Evolutionary conservation across 129 eudicot species (phyloP).

Genomic region (Artemisia annua): DNA sequence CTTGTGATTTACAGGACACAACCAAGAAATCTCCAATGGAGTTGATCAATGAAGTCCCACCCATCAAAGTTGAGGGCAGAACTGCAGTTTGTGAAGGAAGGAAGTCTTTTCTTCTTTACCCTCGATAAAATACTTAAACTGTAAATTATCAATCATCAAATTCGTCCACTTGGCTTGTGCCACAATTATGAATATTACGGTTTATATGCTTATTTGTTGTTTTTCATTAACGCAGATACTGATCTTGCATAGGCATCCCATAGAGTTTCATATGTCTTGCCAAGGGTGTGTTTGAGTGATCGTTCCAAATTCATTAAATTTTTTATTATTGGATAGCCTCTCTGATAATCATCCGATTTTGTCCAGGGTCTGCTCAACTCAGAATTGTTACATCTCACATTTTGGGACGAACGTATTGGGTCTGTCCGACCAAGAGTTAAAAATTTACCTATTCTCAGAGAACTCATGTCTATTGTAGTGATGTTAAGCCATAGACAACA

Average conservation of each 20-base stretch:
- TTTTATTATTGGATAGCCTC: too few relatives aligned
- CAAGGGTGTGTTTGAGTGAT: too few relatives aligned
- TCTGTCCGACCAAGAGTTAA: too few relatives aligned
- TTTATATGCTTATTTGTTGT: slow-evolving; percentile 6
- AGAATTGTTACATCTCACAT: too few relatives aligned
- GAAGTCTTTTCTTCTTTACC: slow-evolving; percentile 57
- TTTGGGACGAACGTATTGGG: too few relatives aligned
- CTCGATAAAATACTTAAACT: not conserved
- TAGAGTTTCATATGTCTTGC: slow-evolving; percentile 18
- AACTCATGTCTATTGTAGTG: too few relatives aligned
- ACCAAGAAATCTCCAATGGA: slow-evolving; percentile 98
- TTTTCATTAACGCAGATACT: slow-evolving; percentile 48
- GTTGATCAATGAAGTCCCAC: slow-evolving; percentile 95
- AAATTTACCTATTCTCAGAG: too few relatives aligned
- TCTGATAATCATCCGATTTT: too few relatives aligned
- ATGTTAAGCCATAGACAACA: too few relatives aligned
- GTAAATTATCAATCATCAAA: not conserved
- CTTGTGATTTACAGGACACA: slow-evolving; percentile 50
- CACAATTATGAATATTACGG: not conserved
- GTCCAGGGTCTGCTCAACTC: too few relatives aligned
- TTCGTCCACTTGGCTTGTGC: not conserved
- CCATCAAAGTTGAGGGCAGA: slow-evolving; percentile 89
- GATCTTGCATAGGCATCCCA: slow-evolving; percentile 71
- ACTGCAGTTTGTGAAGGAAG: slow-evolving; percentile 94
- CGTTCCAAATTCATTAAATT: too few relatives aligned